These are phyloP conservation scores for Isatis lusitanica DNA, from an alignment of 441 rosid species.

Conservation along the genomic window DNA sequence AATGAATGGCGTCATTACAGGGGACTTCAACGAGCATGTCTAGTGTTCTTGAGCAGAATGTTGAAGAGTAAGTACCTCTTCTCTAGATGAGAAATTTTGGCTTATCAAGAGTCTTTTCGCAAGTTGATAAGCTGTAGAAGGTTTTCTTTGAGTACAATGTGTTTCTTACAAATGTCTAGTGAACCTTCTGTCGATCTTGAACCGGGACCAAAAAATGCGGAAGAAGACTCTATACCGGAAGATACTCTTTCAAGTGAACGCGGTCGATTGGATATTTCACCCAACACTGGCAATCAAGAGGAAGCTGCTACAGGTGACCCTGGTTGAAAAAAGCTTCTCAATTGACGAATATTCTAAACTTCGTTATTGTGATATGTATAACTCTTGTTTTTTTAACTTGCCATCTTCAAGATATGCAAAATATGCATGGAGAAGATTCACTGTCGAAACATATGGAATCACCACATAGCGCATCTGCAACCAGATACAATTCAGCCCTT, in stretches of 20 bases:
- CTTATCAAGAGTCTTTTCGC: background rate
- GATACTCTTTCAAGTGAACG: background rate
- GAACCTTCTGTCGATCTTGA: conserved; percentile 9
- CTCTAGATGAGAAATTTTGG: background rate
- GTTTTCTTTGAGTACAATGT: background rate
- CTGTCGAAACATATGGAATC: background rate
- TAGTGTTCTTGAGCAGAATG: conserved; percentile 11
- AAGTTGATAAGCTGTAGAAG: background rate
- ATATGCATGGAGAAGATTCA: background rate
- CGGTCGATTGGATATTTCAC: background rate
- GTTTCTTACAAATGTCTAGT: conserved; percentile 13
- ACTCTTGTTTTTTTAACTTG: background rate
- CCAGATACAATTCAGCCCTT: conserved; percentile 18
- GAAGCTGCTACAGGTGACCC: conserved; percentile 17
- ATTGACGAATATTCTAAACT: background rate
- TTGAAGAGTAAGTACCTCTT: conserved; percentile 16
- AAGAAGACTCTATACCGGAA: conserved; percentile 5
- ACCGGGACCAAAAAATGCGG: background rate
- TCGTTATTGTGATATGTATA: background rate
- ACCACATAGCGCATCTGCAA: background rate
- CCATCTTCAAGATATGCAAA: conserved; percentile 23
- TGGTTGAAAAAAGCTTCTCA: background rate
- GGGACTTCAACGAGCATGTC: conserved; percentile 16
- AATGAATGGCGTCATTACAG: conserved; percentile 7
- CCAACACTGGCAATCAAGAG: conserved; percentile 17